Evolutionary conservation across 192 early-diverging fungal species (phyloP), one percentile per base, ranked within the genome.

Genomic region (Diversispora eburnea): DNA sequence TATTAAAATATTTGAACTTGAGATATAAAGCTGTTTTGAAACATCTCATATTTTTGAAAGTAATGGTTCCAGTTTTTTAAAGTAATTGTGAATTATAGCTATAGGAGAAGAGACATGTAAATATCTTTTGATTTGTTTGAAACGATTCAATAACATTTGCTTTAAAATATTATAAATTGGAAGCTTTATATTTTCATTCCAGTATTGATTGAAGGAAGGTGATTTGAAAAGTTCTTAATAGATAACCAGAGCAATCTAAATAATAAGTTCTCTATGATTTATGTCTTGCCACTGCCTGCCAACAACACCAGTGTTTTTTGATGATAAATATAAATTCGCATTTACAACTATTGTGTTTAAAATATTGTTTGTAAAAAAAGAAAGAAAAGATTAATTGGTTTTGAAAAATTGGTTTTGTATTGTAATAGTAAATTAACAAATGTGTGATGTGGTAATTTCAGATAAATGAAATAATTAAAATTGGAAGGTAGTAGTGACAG

Each of bases 391-490:
- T 65, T 47, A 13, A 65, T 65, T 3, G 42, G 39, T 4, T 65
- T 65, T 15, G 13, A 65, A 15, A 65, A 65, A 65, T 41, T 45
- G 13, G 39, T 12, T 65, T 65, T 7, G 45, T 65, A 65, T 9
- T 43, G 41, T 43, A 42, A 12, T 43, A 12, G 43, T 19, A 65
- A 47, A 3, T 65, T 65, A 65, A 65, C 13, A 65, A 65, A 65
- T 65, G 3, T 42, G 5, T 25, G 10, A 19, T 65, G 39, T 43
- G 13, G 20, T 42, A n/a, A 5, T 47, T 65, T 43, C 20, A 0
- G 39, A 65, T 65, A 0, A 65, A 65, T 19, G 9, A 65, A 65
- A n/a, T 4, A 42, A 43, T 65, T 12, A 65, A 65, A 65, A 43
- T 65, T 45, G 12, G 43, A 25, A 65, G 62, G 41, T 22, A 9